Base-by-base conservation (phyloP, 1,139 yeast species). In the Zygoascus sp. region DNA sequence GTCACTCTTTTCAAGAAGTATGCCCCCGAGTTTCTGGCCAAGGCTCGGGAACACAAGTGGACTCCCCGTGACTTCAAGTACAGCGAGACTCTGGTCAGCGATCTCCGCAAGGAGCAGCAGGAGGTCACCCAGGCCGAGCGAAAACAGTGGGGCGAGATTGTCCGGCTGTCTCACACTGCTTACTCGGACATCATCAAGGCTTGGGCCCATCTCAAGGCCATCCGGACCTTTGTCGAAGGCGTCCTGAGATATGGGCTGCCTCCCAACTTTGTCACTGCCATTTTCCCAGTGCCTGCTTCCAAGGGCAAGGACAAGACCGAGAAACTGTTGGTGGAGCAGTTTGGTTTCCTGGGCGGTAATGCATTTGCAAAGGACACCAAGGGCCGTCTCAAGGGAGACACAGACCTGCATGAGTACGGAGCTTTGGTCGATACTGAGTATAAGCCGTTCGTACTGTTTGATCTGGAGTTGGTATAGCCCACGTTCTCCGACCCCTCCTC, bases 191-290 rank as follows among this genome's bases (percentile, higher is more conserved):
- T 89, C 47, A 74, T 86, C 53, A 75, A 86, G 56, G 80, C 85
- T 55, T 89, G 96, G 96, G 75, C 85, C 61, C 98, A 92, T 67
- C 78, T 92, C 57, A 89, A 89, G 68, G 76, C 79, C 5, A 64
- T 80, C 45, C 72, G 83, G 40, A 70, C 79, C 37, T 80, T 73
- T 60, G 83, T 80, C 22, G 85, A 80, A 60, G 70, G 79, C 49
- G 96, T 92, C 11, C 76, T 92, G 63, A 83, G 98, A 66, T 92
- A 92, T 66, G 99, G 99, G 1, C 77, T 92, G 53, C 98, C 98
- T 32, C 97, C 98, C 35, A 84, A 84, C 62, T 92, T 92, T 65
- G 68, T 82, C 45, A 74, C 77, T 56, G 59, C 74, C 58, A 62
- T 70, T 56, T 61, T 64, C 20, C 43, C 51, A 22, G 56, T 48